Evolutionary conservation across 2,329 filamentous ascomycete species (phyloP).

Genomic region (Alternaria ventricosa): DNA sequence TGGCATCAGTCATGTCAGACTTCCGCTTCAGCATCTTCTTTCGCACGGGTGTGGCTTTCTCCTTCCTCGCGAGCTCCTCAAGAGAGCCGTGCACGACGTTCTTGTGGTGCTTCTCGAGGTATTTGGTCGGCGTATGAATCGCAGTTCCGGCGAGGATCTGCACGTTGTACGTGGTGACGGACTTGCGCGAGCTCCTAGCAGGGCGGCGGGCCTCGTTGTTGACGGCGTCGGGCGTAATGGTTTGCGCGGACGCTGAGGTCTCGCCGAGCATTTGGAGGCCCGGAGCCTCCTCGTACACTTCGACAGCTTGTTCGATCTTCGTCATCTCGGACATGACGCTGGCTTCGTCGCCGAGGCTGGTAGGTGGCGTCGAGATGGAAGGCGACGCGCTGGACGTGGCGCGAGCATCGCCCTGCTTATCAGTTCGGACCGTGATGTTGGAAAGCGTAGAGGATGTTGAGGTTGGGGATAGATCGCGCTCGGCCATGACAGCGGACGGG

Average conservation of each 20-base stretch:
- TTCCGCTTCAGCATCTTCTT: constrained; percentile 24
- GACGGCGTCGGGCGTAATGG: constrained; percentile 20
- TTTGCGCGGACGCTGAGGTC: constrained; percentile 27
- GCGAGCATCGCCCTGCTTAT: constrained; percentile 40
- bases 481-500: constrained; percentile 38
- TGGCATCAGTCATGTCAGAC: constrained; percentile 15
- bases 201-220: constrained; percentile 38
- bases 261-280: constrained; percentile 16
- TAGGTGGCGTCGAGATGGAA: constrained; percentile 68
- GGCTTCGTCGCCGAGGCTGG: constrained; percentile 67
- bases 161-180: constrained; percentile 70
- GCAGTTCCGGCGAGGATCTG: constrained; percentile 67
- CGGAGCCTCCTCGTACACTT: constrained; percentile 31
- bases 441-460: constrained; percentile 53
- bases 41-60: constrained; percentile 25
- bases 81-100: constrained; percentile 44
- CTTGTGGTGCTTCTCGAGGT: constrained; percentile 47
- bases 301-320: constrained; percentile 37
- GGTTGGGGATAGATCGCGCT: constrained; percentile 44
- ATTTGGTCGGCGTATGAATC: constrained; percentile 61
- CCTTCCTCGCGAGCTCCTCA: constrained; percentile 20
- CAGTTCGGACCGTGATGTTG: constrained; percentile 48
- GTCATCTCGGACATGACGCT: constrained; percentile 58
- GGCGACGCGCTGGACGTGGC: constrained; percentile 60
- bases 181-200: constrained; percentile 62